Evolutionary conservation across 2,329 filamentous ascomycete species (phyloP).

Genomic region (Sclerotinia subarctica): DNA sequence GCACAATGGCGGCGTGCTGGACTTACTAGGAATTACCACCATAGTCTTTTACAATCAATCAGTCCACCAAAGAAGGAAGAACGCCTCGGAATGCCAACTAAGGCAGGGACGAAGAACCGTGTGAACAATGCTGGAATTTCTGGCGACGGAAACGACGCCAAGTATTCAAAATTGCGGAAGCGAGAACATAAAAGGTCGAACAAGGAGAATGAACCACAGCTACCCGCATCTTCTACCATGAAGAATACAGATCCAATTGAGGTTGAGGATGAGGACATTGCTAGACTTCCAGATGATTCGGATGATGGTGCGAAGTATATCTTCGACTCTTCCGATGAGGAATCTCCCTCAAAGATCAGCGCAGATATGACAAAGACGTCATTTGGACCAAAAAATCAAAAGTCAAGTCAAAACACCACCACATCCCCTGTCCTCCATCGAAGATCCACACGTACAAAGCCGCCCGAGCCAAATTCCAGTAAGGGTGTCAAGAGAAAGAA

Average conservation of each 20-base stretch:
- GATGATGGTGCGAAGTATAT: constrained; percentile 11
- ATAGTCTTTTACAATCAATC: constrained; percentile 9
- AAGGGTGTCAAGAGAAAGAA: constrained; percentile 27
- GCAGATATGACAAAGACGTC: constrained; percentile 18
- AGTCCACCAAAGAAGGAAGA: constrained; percentile 6
- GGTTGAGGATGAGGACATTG: constrained; percentile 2
- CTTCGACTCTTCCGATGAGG: constrained; percentile 13
- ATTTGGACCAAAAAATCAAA: not conserved
- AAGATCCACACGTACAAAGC: not conserved
- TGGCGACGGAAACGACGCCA: not conserved
- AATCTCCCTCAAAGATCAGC: constrained; percentile 1
- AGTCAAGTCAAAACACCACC: not conserved
- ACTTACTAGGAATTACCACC: constrained; percentile 5
- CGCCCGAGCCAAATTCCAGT: constrained; percentile 11
- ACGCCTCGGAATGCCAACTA: not conserved
- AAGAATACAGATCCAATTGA: not conserved
- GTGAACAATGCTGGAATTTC: not conserved
- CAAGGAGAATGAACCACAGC: constrained; percentile 3
- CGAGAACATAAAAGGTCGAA: not conserved
- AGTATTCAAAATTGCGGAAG: not conserved
- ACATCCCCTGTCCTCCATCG: not conserved
- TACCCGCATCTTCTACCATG: not conserved
- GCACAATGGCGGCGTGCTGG: constrained; percentile 9
- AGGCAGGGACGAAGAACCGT: constrained; percentile 1
- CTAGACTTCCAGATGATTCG: constrained; percentile 16